These are phyloP conservation scores for Fusarium piperis DNA, from an alignment of 2,329 filamentous ascomycete genomes.

Conservation along the genomic window DNA sequence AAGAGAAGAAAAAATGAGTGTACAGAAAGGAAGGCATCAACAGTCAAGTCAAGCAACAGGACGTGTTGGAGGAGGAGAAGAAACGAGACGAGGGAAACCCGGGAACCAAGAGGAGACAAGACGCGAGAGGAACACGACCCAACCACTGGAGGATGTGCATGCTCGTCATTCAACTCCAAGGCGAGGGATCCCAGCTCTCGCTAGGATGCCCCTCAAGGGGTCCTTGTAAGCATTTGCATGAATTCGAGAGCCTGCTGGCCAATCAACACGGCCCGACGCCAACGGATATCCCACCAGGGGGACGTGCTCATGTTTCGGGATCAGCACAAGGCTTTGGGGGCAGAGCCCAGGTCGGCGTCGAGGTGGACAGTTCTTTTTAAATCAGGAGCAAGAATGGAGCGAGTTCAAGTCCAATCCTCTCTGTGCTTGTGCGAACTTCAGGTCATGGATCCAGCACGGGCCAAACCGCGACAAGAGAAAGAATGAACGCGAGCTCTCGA, in stretches of 20 bases:
- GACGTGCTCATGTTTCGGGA: conserved; percentile 41
- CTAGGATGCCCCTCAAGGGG: conserved; percentile 15
- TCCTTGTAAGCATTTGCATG: conserved; percentile 38
- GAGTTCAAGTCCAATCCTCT: conserved; percentile 10
- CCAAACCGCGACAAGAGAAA: neutral
- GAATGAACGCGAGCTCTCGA: neutral
- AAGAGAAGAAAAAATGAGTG: conserved; percentile 21
- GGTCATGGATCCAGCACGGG: conserved; percentile 12
- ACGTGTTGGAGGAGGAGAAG: conserved; percentile 10
- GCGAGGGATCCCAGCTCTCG: conserved; percentile 32
- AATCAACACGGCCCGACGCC: conserved; percentile 23
- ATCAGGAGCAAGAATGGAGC: conserved; percentile 23
- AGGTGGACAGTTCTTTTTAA: neutral
- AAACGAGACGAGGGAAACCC: conserved; percentile 24
- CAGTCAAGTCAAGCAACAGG: conserved; percentile 5
- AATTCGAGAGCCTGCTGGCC: conserved; percentile 27
- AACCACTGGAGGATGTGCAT: conserved; percentile 13
- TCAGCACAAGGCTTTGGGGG: conserved; percentile 30
- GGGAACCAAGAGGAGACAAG: conserved; percentile 22
- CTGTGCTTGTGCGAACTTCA: conserved; percentile 14
- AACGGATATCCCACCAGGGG: conserved; percentile 26
- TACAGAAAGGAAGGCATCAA: conserved; percentile 29
- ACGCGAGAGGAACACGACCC: conserved; percentile 19
- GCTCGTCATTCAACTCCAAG: conserved; percentile 23
- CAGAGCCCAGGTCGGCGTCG: neutral